Evolutionary conservation across 169 alveolate species (phyloP), one percentile per base, ranked within the genome.

Genomic region (Plasmodium relictum): DNA sequence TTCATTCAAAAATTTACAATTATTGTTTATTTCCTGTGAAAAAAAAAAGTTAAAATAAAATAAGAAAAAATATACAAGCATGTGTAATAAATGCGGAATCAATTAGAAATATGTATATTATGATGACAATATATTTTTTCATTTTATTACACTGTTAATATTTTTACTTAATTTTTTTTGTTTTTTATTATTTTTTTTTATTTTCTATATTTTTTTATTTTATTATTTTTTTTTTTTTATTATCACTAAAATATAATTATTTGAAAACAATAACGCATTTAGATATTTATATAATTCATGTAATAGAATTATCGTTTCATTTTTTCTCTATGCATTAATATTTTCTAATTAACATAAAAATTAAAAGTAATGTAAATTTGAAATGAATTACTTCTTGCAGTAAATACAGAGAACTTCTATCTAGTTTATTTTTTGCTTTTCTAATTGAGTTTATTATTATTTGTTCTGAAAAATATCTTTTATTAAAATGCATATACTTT

Each of bases 371-470:
- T 9, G 16, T 8, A 22, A 68, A 68, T 16, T 7, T 7, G 68
- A 31, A 1, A 31, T 31, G 3, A 31, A 50, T 80, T 80, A 80
- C 90, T 61, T 80, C 80, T 54, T 80, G 83, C 6, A 80, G 73
- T 42, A 72, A 80, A 80, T 80, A 80, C 56, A 80, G 73, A 18
- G 90, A 80, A 44, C 69, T 83, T 44, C 90, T 65, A 80, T 80
- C 90, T 39, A 80, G 73, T 66, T 80, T 62, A 54, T 61, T 80
- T 68, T 80, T 58, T 42, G 80, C 90, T 52, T 80, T 80, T 65
- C 73, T 20, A 31, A 80, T 66, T 16, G 78, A 39, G 63, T 80
- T 71, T 18, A 80, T 80, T 80, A 80, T 66, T 66, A 12, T 37
- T 66, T 80, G 83, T 31, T 80, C 73, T 80, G 90, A 80, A 80